These are phyloP conservation scores for Melocanna baccifera DNA, from an alignment of 176 grass and related monocot genomes.

Conservation along the genomic window DNA sequence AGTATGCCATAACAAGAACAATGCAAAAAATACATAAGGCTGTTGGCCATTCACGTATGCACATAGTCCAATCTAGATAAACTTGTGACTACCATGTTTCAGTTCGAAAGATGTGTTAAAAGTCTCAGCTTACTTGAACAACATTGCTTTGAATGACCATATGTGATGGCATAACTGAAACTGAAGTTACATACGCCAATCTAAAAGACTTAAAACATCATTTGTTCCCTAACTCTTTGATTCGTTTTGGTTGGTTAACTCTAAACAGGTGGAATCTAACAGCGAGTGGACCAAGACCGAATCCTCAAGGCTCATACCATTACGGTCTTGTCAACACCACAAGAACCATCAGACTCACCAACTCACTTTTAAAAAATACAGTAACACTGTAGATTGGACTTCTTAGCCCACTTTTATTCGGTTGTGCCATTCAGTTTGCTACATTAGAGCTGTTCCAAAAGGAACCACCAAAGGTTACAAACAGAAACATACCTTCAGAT, in stretches of 20 bases:
- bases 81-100: neutral
- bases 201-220: neutral
- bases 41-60: no score
- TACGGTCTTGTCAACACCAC: constrained; percentile 87
- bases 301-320: constrained; percentile 96
- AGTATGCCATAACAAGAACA: no score
- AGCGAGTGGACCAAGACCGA: constrained; percentile 91
- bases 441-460: no score
- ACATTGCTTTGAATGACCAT: neutral
- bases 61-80: no score
- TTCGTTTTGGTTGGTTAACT: neutral
- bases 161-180: neutral
- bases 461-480: no score
- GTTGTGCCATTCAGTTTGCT: no score
- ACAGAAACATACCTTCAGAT: no score
- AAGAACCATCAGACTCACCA: constrained; percentile 74
- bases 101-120: neutral
- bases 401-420: no score
- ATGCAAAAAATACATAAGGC: no score
- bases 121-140: neutral
- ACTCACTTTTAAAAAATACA: no score
- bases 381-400: no score
- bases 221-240: neutral
- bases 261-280: constrained; percentile 80
- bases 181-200: neutral